Evolutionary conservation across 106 monocot genomes (phyloP).

Genomic region (Agapanthus africanus): DNA sequence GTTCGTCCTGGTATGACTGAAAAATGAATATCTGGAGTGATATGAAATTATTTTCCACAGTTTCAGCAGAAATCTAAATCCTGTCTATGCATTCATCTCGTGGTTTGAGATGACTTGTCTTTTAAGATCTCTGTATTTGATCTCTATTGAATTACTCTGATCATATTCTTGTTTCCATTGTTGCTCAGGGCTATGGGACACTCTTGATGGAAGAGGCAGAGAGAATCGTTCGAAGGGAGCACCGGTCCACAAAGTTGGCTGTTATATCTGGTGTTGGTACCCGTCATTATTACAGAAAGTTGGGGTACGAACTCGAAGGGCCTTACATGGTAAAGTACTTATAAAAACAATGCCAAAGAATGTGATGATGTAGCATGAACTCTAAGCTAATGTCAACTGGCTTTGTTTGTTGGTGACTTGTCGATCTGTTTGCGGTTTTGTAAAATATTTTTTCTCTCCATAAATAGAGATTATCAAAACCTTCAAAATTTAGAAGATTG

Average conservation of each 20-base stretch:
- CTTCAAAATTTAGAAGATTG: too few species aligned
- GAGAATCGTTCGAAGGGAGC: conserved; percentile 77
- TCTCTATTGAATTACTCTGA: not conserved
- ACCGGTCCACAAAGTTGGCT: conserved; percentile 74
- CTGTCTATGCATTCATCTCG: not conserved
- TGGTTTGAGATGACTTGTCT: not conserved
- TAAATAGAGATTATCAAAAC: too few species aligned
- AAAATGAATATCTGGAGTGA: not conserved
- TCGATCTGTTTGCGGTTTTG: too few species aligned
- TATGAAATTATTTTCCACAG: not conserved
- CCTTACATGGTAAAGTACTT: conserved; percentile 94
- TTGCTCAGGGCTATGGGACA: conserved; percentile 82
- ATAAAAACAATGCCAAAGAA: too few species aligned
- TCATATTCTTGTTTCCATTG: not conserved
- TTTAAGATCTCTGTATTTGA: not conserved
- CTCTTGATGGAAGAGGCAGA: conserved; percentile 98
- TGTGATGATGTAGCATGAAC: too few species aligned
- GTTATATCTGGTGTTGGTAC: conserved; percentile 98
- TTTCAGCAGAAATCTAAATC: not conserved
- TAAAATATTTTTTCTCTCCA: too few species aligned
- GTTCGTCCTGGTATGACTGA: not conserved
- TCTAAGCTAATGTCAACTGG: too few species aligned
- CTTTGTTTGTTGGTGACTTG: too few species aligned
- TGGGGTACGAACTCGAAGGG: conserved; percentile 96
- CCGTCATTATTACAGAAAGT: conserved; percentile 87